Base-by-base conservation (phyloP, 2,329 filamentous ascomycete species). In the Botryotinia globosa region DNA sequence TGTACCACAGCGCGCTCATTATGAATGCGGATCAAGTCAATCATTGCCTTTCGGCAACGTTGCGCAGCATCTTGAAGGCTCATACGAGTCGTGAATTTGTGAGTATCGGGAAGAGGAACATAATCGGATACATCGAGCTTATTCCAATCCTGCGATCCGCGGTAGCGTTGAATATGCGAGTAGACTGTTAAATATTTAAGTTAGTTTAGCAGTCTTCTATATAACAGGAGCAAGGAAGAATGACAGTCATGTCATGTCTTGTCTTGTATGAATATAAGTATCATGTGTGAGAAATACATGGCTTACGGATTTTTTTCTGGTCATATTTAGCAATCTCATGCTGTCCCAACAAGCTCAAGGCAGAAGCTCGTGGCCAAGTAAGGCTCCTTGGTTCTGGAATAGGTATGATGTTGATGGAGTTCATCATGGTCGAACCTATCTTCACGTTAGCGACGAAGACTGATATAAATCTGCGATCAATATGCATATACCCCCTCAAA, bases 381-480 rank as follows among this genome's bases (percentile, higher is more conserved):
- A 29, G n/a, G 4, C n/a, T 32, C 0, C 1, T 16, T 14, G 0
- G 6, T 9, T 0, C 0, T 3, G 51, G 51, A 18, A 29, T 56
- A 6, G 6, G 51, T 18, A 29, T 8, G 6, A 4, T 18, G 4
- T 3, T 18, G n/a, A 2, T 6, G n/a, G 16, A 3, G 29, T 29
- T 32, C 51, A 56, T 56, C 6, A 7, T 29, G n/a, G 3, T 29
- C 18, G n/a, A 56, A 9, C 6, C 51, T 56, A 18, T 32, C 3
- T 56, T 29, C 7, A 56, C n/a, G 25, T 56, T 29, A 56, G 51
- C n/a, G 51, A 56, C n/a, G n/a, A 29, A 56, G n/a, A 56, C 2
- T 2, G 8, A 18, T 18, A 18, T 29, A 56, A 9, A 29, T 29
- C 6, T 56, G n/a, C 51, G 51, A 56, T 29, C 16, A 18, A 29